Evolutionary conservation across 1,284 basidiomycete species (phyloP).

Genomic region (Microbotryum lychnidis-dioicae): DNA sequence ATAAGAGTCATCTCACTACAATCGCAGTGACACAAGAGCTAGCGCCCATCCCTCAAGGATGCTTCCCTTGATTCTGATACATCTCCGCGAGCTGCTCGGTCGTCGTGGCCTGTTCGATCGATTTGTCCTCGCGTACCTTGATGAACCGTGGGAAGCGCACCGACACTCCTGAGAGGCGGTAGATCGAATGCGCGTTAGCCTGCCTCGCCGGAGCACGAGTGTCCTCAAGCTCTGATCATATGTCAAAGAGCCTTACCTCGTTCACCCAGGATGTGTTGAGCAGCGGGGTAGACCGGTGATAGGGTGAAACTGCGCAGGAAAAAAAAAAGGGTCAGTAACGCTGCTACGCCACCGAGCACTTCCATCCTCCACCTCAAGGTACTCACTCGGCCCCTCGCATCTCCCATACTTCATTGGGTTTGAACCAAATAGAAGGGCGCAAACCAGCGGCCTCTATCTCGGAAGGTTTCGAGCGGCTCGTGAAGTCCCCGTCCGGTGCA

Average conservation of each 20-base stretch:
- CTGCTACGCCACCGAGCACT: background rate
- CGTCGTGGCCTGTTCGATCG: conserved; percentile 33
- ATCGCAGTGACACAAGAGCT: too few relatives aligned
- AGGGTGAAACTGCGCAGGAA: conserved; percentile 59
- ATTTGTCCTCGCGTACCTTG: conserved; percentile 33
- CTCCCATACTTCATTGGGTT: conserved; percentile 74
- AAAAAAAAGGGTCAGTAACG: conserved; percentile 1
- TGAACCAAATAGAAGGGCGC: conserved; percentile 73
- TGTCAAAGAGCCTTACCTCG: conserved; percentile 46
- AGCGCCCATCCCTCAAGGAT: background rate
- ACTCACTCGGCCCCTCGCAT: conserved; percentile 76
- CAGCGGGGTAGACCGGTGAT: conserved; percentile 80
- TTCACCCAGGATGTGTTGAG: conserved; percentile 57
- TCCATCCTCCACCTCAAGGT: conserved; percentile 33
- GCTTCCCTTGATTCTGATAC: conserved; percentile 22
- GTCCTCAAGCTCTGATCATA: too few relatives aligned
- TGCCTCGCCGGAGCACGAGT: too few relatives aligned
- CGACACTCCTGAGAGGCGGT: conserved; percentile 23
- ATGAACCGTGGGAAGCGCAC: conserved; percentile 43
- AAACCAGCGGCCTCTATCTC: conserved; percentile 66
- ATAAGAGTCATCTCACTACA: too few relatives aligned
- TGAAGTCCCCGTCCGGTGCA: conserved; percentile 56
- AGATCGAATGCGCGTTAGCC: too few relatives aligned
- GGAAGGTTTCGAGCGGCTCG: conserved; percentile 54
- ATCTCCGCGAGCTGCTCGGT: conserved; percentile 24